phyloP scores from a whole-genome alignment of 345 rosid species.

The Clarkia xantiana region DNA sequence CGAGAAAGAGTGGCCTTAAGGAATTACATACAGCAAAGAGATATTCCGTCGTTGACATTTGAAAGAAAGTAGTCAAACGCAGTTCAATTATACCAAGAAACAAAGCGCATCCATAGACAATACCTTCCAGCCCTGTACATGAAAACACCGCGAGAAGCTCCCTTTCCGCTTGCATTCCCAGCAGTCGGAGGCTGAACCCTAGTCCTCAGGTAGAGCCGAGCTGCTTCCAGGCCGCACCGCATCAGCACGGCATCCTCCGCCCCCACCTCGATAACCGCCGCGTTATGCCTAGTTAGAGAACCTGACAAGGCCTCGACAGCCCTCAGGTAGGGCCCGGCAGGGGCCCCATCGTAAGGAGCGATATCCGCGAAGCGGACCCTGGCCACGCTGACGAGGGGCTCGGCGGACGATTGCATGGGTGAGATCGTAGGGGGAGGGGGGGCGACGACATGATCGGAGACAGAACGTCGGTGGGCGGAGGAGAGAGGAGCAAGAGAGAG shows the following conservation, averaged over 20 bases:
- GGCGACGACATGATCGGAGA: slow-evolving; percentile 12
- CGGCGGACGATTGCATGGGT: slow-evolving; percentile 12
- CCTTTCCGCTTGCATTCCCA: slow-evolving; percentile 38
- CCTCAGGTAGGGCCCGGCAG: slow-evolving; percentile 37
- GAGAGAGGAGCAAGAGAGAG: slow-evolving; percentile 9
- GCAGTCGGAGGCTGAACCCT: slow-evolving; percentile 20
- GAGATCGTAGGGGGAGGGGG: too few species aligned
- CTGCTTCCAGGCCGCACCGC: slow-evolving; percentile 75
- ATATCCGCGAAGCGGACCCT: slow-evolving; percentile 68
- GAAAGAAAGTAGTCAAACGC: not conserved
- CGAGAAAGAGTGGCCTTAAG: too few species aligned
- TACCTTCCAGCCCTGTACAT: slow-evolving; percentile 93
- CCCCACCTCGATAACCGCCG: slow-evolving; percentile 74
- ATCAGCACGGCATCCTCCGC: slow-evolving; percentile 54
- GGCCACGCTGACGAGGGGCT: slow-evolving; percentile 27
- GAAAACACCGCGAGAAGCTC: slow-evolving; percentile 42
- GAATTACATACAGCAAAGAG: too few species aligned
- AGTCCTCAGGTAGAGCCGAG: slow-evolving; percentile 60
- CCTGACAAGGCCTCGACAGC: slow-evolving; percentile 80
- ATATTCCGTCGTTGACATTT: too few species aligned
- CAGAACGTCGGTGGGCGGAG: slow-evolving; percentile 22
- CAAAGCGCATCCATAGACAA: not conserved
- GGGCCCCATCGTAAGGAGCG: slow-evolving; percentile 65
- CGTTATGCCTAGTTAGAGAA: slow-evolving; percentile 69
- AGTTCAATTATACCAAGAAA: not conserved